phyloP scores from a whole-genome alignment of 2,329 filamentous ascomycete genomes.

The Colletotrichum magnum region DNA sequence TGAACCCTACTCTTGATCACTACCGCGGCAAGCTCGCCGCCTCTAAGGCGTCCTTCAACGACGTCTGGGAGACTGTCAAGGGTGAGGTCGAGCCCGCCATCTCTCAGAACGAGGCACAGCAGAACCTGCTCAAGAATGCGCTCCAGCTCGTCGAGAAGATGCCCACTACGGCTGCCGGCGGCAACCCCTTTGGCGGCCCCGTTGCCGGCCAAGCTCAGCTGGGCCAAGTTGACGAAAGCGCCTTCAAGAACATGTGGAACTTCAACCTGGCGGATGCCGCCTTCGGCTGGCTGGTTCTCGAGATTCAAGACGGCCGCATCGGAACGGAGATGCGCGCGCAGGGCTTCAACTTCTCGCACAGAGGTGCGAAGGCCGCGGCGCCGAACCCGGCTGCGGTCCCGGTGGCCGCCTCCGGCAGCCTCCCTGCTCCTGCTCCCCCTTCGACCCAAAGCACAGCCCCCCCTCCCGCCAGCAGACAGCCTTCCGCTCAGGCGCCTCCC shows the following conservation, averaged over 20 bases:
- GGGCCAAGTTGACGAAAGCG: slow-evolving; percentile 96
- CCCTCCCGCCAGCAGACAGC: slow-evolving; percentile 53
- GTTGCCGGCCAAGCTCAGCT: slow-evolving; percentile 78
- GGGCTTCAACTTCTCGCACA: slow-evolving; percentile 98
- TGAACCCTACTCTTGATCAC: slow-evolving; percentile 97
- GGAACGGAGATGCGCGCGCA: slow-evolving; percentile 99
- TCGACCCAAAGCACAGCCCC: slow-evolving; percentile 53
- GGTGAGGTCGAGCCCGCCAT: slow-evolving; percentile 96
- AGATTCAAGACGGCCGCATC: slow-evolving; percentile 95
- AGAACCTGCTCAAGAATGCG: slow-evolving; percentile 91
- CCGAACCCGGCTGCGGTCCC: slow-evolving; percentile 54
- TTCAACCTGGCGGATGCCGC: slow-evolving; percentile 98
- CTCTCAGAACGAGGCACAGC: slow-evolving; percentile 91
- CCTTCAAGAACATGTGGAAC: slow-evolving; percentile 99
- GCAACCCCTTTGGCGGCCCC: slow-evolving; percentile 95
- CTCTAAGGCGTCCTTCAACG: slow-evolving; percentile 98
- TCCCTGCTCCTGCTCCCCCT: slow-evolving; percentile 53
- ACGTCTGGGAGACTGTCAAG: slow-evolving; percentile 99
- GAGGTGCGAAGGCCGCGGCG: slow-evolving; percentile 79
- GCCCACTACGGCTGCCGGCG: slow-evolving; percentile 93
- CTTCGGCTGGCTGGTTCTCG: slow-evolving; percentile 94
- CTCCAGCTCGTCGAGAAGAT: slow-evolving; percentile 97
- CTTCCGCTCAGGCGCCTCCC: slow-evolving; percentile 52
- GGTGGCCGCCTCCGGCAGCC: slow-evolving; percentile 49
- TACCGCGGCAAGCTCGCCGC: slow-evolving; percentile 98